Base-by-base conservation (phyloP, 345 rosid genomes). In the Eucalyptus sp. region DNA sequence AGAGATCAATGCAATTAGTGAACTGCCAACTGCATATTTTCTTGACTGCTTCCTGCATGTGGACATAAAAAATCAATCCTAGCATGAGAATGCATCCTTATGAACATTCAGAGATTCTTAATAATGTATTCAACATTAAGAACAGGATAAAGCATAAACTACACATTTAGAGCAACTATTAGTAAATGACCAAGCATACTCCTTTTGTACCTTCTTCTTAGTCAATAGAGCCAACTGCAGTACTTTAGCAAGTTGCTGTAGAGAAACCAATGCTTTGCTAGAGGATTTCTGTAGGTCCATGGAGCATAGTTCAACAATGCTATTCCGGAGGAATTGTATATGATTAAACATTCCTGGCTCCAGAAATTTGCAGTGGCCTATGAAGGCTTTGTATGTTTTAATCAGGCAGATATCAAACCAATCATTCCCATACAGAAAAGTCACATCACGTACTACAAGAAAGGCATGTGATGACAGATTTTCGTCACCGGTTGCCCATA, bases 11-110 rank as follows among this genome's bases (percentile, higher is more conserved):
- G 90, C 98, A 95, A 90, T 92, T 95, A 29, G 93, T 92, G 90
- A 91, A 96, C 91, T 98, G 96, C 96, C 94, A 95, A 89, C 99
- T 95, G 93, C 96, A 95, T 86, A 96, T 90, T 94, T 94, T 93
- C 94, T 94, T 95, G 14, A 98, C 93, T 54, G 96, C 96, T 89
- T 95, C 98, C 99, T 97, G 98, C 81, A 86, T 86, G 89, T 41
- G 86, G 76, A 76, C 54, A 85, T 62, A 11, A 76, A 76, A 37
- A 20, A 76, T 76, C 46, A 37, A 76, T 76, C 48, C 48, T 76
- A 76, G 83, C 15, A 76, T 76, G 83, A 76, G 48, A 18, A 76
- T 48, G 18, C 81, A 76, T 76, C 83, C 83, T 71, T 25, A 71
- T 33, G 24, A 37, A 37, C 16, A 86, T 31, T 33, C 62, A 86